These are phyloP conservation scores for Fusarium liriodendri DNA, from an alignment of 2,329 filamentous ascomycete species.

Conservation along the genomic window DNA sequence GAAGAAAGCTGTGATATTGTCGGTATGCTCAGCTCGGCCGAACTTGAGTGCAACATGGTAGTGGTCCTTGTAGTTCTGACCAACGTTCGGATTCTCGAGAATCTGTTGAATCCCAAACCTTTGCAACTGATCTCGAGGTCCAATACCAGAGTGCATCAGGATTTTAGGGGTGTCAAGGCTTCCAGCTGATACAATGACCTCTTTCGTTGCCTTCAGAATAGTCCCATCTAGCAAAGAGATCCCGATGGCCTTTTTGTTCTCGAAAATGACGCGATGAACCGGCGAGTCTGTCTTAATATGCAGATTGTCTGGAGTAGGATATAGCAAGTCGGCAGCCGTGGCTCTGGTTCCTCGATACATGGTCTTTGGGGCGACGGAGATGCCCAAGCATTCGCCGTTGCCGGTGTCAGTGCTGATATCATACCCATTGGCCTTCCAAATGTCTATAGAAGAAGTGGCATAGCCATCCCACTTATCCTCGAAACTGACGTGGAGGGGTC, in stretches of 20 bases:
- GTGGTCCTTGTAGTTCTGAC: constrained; percentile 27
- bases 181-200: constrained; percentile 29
- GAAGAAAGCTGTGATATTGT: constrained; percentile 20
- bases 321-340: constrained; percentile 19
- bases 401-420: constrained; percentile 23
- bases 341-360: constrained; percentile 21
- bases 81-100: constrained; percentile 12
- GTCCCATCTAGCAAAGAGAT: constrained; percentile 24
- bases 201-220: constrained; percentile 9
- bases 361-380: constrained; percentile 21
- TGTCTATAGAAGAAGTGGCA: constrained; percentile 16
- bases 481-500: constrained; percentile 25
- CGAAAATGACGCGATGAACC: constrained; percentile 19
- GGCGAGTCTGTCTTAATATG: constrained; percentile 15
- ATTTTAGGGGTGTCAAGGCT: constrained; percentile 32
- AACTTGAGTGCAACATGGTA: constrained; percentile 31
- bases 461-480: constrained; percentile 29
- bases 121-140: constrained; percentile 3
- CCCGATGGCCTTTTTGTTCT: constrained; percentile 4
- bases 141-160: constrained; percentile 32
- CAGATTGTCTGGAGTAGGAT: constrained; percentile 10
- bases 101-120: constrained; percentile 7
- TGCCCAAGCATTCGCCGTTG: constrained; percentile 23
- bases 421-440: constrained; percentile 25
- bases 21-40: constrained; percentile 18